Percentiles rank a stretch among this genome's conserved stretches.
phyloP scores from a whole-genome alignment of 2,329 filamentous ascomycete genomes.

The Pseudopithomyces chartarum region DNA sequence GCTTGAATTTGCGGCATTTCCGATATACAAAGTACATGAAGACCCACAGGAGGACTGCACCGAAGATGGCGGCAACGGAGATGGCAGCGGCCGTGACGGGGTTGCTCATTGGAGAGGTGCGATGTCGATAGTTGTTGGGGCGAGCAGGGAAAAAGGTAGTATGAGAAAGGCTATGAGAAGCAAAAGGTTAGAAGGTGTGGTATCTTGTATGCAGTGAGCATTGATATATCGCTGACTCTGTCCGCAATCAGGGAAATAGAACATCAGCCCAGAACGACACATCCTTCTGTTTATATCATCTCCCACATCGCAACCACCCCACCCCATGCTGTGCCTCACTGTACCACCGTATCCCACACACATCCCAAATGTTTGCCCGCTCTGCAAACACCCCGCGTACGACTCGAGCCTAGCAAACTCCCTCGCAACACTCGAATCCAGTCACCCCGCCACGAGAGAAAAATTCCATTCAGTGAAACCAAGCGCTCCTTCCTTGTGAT shows the following conservation, averaged over 20 bases:
- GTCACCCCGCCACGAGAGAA: background rate
- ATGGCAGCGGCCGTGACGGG: slow-evolving; percentile 24
- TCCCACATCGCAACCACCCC: too few relatives aligned
- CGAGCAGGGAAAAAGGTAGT: too few relatives aligned
- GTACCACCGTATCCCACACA: background rate
- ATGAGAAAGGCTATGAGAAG: too few relatives aligned
- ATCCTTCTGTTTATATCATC: too few relatives aligned
- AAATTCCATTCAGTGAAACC: background rate
- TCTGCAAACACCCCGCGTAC: slow-evolving; percentile 9
- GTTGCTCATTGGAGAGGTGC: slow-evolving; percentile 12
- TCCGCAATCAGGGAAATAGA: too few relatives aligned
- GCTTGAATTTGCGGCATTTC: slow-evolving; percentile 20
- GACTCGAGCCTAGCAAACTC: slow-evolving; percentile 2
- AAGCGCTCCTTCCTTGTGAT: too few relatives aligned
- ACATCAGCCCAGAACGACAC: too few relatives aligned
- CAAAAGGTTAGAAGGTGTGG: too few relatives aligned
- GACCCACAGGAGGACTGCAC: slow-evolving; percentile 23
- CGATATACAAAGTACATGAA: slow-evolving; percentile 21
- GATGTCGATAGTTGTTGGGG: too few relatives aligned
- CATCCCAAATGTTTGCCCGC: slow-evolving; percentile 10
- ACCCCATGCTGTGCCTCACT: too few relatives aligned
- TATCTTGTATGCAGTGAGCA: too few relatives aligned
- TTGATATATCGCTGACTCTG: too few relatives aligned
- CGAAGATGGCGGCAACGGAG: slow-evolving; percentile 25
- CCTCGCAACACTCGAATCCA: background rate